Conservation (phyloP, 768 basidiomycete species). For the Suillus occidentalis region DNA sequence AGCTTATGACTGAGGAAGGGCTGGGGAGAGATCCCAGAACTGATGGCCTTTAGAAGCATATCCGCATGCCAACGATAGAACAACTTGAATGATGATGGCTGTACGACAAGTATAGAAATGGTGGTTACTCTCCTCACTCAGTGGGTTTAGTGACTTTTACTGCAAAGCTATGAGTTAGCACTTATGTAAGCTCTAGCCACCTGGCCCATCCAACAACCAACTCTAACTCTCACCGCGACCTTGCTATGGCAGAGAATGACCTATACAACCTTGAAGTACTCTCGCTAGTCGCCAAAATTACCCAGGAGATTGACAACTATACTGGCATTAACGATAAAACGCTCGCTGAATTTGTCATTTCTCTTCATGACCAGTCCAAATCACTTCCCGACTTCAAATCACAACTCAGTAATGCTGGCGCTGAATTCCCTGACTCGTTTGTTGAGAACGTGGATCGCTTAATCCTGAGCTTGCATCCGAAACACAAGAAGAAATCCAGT, state of each 20-base stretch:
- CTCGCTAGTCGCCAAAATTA: constrained; percentile 87
- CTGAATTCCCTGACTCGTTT: constrained; percentile 87
- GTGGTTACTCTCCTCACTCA: too few relatives aligned
- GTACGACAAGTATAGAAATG: too few relatives aligned
- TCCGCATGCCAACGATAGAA: too few relatives aligned
- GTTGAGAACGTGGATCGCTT: constrained; percentile 92
- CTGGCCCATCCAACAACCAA: neutral
- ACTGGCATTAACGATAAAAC: constrained; percentile 85
- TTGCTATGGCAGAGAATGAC: constrained; percentile 66
- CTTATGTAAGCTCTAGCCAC: constrained; percentile 1
- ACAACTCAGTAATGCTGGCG: constrained; percentile 74
- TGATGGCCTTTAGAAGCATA: too few relatives aligned
- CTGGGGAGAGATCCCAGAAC: too few relatives aligned
- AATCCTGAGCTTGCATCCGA: constrained; percentile 92
- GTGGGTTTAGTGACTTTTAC: too few relatives aligned
- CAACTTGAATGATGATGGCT: too few relatives aligned
- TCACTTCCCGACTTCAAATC: constrained; percentile 78
- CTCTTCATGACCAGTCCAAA: constrained; percentile 82
- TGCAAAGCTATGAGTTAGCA: too few relatives aligned
- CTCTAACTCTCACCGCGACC: constrained; percentile 8
- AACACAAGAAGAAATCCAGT: constrained; percentile 75
- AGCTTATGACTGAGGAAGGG: too few relatives aligned
- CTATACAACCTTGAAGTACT: constrained; percentile 92
- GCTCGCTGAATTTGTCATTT: constrained; percentile 92
- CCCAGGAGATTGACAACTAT: constrained; percentile 91